Base-by-base conservation (phyloP, 2,329 filamentous ascomycete genomes). In the Fusarium sambucinum region DNA sequence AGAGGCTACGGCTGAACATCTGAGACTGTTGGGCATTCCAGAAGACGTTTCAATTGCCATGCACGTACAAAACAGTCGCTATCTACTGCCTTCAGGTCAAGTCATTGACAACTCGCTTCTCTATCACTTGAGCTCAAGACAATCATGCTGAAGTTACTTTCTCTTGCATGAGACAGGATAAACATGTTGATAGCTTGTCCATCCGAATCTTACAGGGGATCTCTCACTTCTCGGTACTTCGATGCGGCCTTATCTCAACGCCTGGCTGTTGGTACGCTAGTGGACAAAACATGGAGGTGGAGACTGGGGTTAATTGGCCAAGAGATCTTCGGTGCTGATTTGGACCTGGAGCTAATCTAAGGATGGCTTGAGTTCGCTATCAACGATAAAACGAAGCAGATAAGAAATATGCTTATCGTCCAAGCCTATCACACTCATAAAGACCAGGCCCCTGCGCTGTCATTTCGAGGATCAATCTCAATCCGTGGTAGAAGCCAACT, bases 211-310 rank as follows among this genome's bases (percentile, higher is more conserved):
- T 58, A 27, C 21, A 42, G 27, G 53, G 44, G 54, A 30, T 21
- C 5, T 4, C 5, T 23, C 13, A 4, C 16, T n/a, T 16, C 10
- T 42, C 21, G n/a, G 45, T 59, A 12, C 30, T 33, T 47, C 14
- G 35, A 6, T 46, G 23, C 14, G 29, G 16, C 40, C 59, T 64
- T 64, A 64, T 64, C 59, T 64, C 10, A 35, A 33, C 11, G 11
- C 37, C 19, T 33, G 13, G 3, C 11, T 19, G 4, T 11, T 27
- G 21, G 14, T 25, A 29, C 14, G 17, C 59, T 38, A 63, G 32
- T 7, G 6, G 25, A 13, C 13, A 14, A 21, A 57, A 47, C 35
- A 25, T 10, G 35, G 41, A 47, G 30, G 30, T 9, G 5, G 19
- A 16, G 17, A 14, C 5, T 44, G n/a, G 25, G 7, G 29, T 2